A percentile compares a stretch with the other conserved stretches of the same genome.
These are phyloP conservation scores for Microbotryum scabiosae DNA, from an alignment of 1,284 basidiomycete species.

Conservation along the genomic window DNA sequence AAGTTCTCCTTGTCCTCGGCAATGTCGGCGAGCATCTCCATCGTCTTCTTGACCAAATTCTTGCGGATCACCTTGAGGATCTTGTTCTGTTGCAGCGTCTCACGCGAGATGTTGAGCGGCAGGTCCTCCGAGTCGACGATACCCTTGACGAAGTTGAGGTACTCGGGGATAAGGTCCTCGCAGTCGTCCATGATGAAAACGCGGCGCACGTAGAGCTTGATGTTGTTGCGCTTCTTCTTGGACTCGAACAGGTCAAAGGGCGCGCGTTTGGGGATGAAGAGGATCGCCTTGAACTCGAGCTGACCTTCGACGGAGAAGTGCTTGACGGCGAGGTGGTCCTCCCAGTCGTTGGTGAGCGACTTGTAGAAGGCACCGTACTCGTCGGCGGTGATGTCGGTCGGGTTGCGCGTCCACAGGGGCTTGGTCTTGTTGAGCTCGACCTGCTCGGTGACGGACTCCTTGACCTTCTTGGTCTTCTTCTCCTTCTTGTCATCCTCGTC, in stretches of 20 bases:
- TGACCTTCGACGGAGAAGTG: slow-evolving; percentile 99
- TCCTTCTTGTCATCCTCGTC: slow-evolving; percentile 76
- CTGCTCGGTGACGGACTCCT: slow-evolving; percentile 64
- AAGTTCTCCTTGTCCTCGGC: slow-evolving; percentile 98
- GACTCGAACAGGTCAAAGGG: slow-evolving; percentile 99
- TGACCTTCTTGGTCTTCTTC: slow-evolving; percentile 89
- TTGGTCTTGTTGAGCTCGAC: slow-evolving; percentile 99
- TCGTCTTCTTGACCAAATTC: slow-evolving; percentile 86
- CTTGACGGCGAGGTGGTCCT: slow-evolving; percentile 97
- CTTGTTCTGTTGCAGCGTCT: slow-evolving; percentile 99
- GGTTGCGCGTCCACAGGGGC: slow-evolving; percentile 98
- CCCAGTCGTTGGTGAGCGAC: slow-evolving; percentile 99
- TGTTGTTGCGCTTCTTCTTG: slow-evolving; percentile 99
- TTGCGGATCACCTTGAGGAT: slow-evolving; percentile 96
- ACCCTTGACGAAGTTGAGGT: slow-evolving; percentile 99
- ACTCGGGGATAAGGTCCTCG: slow-evolving; percentile 98
- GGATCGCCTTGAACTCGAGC: slow-evolving; percentile 99
- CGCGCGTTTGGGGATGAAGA: slow-evolving; percentile 92
- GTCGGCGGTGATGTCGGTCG: slow-evolving; percentile 80
- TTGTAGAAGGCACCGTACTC: slow-evolving; percentile 99
- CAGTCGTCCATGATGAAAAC: slow-evolving; percentile 99
- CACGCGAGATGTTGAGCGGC: slow-evolving; percentile 98
- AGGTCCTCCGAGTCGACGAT: slow-evolving; percentile 99
- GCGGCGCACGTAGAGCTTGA: slow-evolving; percentile 99
- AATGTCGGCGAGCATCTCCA: slow-evolving; percentile 93